Evolutionary conservation across 2,329 filamentous ascomycete species (phyloP), one percentile per base, ranked within the genome.

Genomic region (Pseudopithomyces maydicus): DNA sequence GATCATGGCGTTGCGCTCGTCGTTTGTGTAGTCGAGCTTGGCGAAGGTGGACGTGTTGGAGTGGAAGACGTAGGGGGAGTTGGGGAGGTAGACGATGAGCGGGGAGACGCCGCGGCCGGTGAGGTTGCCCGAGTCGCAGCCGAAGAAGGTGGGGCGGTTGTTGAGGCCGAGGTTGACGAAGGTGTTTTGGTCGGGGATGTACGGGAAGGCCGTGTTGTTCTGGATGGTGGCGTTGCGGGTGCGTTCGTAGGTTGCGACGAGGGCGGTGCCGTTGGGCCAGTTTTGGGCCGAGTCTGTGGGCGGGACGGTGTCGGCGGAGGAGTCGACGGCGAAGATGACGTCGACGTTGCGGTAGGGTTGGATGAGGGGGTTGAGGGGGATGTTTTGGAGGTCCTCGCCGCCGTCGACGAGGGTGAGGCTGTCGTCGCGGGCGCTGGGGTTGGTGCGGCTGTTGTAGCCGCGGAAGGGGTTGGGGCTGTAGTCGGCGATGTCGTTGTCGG

Each of bases 51-150:
- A 90, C 6, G 89, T 83, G 79, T 98, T 98, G 74, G 88, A 90
- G 62, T 82, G 78, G 71, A 84, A 85, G 45, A 88, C 84, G 78
- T 96, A 97, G 1, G 92, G 93, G 20, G 88, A 83, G 72, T 95
- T 96, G 56, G 95, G 91, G 44, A 98, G 75, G 79, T 99, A 99
- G 62, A 97, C 90, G 60, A 97, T 80, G 1, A 97, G 77, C 0
- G 92, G 92, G 0, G 84, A 77, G 10, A 78, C 72, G 22, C 77
- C 76, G 20, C 77, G 67, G 10, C 77, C 76, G 0, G 86, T 87
- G 47, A 85, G 81, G 75, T 92, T 91, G 50, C 79, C 79, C 35
- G 81, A 80, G 71, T 91, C 79, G 76, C 91, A 95, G 43, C 91
- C 91, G 71, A 95, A 95, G 81, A 95, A 93, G 1, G 88, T 89